Conservation (phyloP, 2,329 filamentous ascomycete species). For the Sporothrix pallida region DNA sequence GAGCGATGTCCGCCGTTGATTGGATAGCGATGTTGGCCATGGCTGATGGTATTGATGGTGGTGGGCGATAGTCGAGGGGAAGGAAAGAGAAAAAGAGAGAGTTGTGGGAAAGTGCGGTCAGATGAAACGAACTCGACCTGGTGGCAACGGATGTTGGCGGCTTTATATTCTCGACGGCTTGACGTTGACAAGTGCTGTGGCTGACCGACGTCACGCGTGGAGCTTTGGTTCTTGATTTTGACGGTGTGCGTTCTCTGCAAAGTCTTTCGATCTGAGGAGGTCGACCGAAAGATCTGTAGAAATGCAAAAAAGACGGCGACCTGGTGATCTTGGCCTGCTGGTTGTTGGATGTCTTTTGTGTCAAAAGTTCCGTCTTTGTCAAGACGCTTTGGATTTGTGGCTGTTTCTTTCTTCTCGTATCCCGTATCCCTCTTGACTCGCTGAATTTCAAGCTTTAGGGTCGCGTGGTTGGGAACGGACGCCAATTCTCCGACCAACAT, state of each 20-base stretch:
- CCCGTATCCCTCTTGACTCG: neutral
- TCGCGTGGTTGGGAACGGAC: constrained; percentile 17
- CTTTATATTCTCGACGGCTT: neutral
- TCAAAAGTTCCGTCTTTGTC: neutral
- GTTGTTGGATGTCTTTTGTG: neutral
- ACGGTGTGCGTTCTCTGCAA: neutral
- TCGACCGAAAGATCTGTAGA: neutral
- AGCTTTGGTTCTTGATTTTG: neutral
- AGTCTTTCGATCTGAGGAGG: constrained; percentile 4
- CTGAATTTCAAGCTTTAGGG: neutral
- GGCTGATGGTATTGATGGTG: neutral
- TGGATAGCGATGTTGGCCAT: constrained; percentile 39
- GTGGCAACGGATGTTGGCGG: constrained; percentile 4
- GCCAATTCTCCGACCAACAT: neutral
- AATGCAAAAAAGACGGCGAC: neutral
- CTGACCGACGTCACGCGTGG: constrained; percentile 8
- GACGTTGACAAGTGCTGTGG: neutral
- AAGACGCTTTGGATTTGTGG: neutral
- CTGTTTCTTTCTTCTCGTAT: neutral
- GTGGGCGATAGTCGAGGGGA: neutral
- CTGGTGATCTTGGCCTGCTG: constrained; percentile 5
- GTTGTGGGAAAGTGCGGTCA: neutral
- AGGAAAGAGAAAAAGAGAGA: neutral
- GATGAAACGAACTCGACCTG: neutral
- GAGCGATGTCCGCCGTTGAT: constrained; percentile 39